Evolutionary conservation across 306 rosid genomes (phyloP), one percentile per base, ranked within the genome.

Genomic region (Inga oerstediana): DNA sequence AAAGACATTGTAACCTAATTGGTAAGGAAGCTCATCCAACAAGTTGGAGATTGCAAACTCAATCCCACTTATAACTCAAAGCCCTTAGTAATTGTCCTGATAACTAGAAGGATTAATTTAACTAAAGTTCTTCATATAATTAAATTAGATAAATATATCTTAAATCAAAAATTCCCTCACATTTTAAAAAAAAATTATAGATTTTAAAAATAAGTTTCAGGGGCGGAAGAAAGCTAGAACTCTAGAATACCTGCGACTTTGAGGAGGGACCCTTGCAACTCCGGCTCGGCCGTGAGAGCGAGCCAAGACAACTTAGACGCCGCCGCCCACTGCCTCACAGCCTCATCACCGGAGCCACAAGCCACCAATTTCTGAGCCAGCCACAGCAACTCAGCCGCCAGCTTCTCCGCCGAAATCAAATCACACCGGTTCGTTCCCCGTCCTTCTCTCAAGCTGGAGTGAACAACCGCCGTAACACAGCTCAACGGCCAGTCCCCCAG

Each of bases 341-440:
- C 90, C 67, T 91, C 97, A 7, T 84, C 85, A 0, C 46, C 74
- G 10, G 54, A 88, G 0, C 93, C 97, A 76, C 95, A 92, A n/a
- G 82, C 85, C 51, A 74, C 88, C 91, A 92, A 64, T 81, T 90
- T 94, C 88, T 83, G 75, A 43, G 87, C 91, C 88, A 94, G n/a
- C 98, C 98, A 94, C 9, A 90, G 61, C 77, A 88, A 27, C 89
- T 92, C 97, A 16, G 93, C 91, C 65, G 88, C 94, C 80, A 88
- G 81, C 87, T 92, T 92, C 91, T 90, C 97, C 16, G 82, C 88
- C 79, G 91, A 89, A 52, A 76, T 58, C 72, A 45, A 12, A 34
- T 84, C 87, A 41, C n/a, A 39, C 77, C 79, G 48, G 8, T 56
- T 45, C 48, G 0, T 39, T 62, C 65, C 78, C 83, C 59, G 22